These are phyloP conservation scores for Fusarium nematophilum DNA, from an alignment of 2,329 filamentous ascomycete species.

Conservation along the genomic window DNA sequence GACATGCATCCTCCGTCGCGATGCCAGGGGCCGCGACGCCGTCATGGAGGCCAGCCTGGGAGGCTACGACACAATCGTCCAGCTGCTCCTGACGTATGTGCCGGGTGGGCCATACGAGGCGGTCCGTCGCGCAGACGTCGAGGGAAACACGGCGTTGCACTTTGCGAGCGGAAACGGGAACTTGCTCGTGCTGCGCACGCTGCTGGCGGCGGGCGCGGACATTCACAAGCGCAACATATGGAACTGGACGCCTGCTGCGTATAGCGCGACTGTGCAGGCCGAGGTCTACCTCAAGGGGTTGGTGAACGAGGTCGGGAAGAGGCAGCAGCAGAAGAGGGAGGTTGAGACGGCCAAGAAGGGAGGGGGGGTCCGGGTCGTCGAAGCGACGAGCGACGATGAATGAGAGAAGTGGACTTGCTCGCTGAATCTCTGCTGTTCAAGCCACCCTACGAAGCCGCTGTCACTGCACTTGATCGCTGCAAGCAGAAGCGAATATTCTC, in stretches of 20 bases:
- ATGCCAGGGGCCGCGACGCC: slow-evolving; percentile 77
- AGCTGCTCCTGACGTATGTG: slow-evolving; percentile 71
- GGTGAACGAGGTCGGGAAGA: slow-evolving; percentile 76
- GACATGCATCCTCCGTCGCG: slow-evolving; percentile 70
- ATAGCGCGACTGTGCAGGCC: slow-evolving; percentile 83
- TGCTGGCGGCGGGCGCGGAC: slow-evolving; percentile 83
- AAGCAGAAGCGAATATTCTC: too few relatives aligned
- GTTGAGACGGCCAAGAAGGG: slow-evolving; percentile 55
- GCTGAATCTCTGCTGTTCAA: background rate
- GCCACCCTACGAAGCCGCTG: background rate
- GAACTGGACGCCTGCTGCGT: slow-evolving; percentile 86
- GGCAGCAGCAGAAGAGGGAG: slow-evolving; percentile 52
- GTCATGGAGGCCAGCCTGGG: slow-evolving; percentile 73
- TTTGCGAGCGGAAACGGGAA: slow-evolving; percentile 87
- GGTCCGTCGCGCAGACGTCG: slow-evolving; percentile 69
- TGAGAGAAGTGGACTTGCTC: slow-evolving; percentile 11
- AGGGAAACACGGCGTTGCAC: slow-evolving; percentile 89
- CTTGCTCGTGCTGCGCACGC: slow-evolving; percentile 78
- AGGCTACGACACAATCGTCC: slow-evolving; percentile 73
- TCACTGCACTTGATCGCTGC: background rate
- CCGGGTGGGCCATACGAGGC: slow-evolving; percentile 65
- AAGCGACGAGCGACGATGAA: slow-evolving; percentile 50
- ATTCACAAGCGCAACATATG: slow-evolving; percentile 77
- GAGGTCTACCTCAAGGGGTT: slow-evolving; percentile 87
- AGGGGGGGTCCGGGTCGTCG: slow-evolving; percentile 58